Base-by-base conservation (phyloP, 2,329 filamentous ascomycete genomes). In the Thermochaetoides dissita region DNA sequence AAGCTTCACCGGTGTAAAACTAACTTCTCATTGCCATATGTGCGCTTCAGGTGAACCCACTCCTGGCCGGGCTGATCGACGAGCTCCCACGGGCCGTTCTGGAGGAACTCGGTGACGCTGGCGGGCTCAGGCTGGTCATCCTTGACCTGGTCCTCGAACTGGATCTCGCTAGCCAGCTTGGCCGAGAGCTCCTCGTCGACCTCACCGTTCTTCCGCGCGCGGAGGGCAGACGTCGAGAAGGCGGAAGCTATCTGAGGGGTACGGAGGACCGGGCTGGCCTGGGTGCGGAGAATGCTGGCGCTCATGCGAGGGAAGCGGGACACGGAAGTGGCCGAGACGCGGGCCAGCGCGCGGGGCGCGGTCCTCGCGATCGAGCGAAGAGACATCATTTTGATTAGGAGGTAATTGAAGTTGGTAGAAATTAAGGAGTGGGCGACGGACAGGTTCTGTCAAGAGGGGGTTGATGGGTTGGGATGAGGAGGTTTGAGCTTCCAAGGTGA, bases 11-110 rank as follows among this genome's bases (percentile, higher is more conserved):
- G n/a, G 6, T 9, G 40, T 24, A 36, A 12, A 38, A 63, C 79
- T 64, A 64, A 91, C 86, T 81, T 85, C 70, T 98, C 91, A 49
- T 94, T 80, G 55, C 83, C 84, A 57, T 84, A 89, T 50, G 75
- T 81, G 57, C 88, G 82, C 47, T 78, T 82, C 51, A 98, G 72
- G 56, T 82, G 72, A 52, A 98, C 84, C 53, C 94, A 86, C 67
- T 96, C 84, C 62, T 86, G 75, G 48, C 91, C 91, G 29, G 81
- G 71, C 30, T 72, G 76, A 63, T 98, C 91, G 56, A 84, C 70
- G 47, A 91, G 72, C 71, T 89, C 72, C 63, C 87, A 98, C 34
- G 81, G 74, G 57, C 81, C 80, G 66, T 85, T 89, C 58, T 89
- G 79, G 38, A 95, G 66, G 64, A 93, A 95, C 61, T 91, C 84